phyloP scores from a whole-genome alignment of 2,329 filamentous ascomycete genomes.

The Fusarium virguliforme region DNA sequence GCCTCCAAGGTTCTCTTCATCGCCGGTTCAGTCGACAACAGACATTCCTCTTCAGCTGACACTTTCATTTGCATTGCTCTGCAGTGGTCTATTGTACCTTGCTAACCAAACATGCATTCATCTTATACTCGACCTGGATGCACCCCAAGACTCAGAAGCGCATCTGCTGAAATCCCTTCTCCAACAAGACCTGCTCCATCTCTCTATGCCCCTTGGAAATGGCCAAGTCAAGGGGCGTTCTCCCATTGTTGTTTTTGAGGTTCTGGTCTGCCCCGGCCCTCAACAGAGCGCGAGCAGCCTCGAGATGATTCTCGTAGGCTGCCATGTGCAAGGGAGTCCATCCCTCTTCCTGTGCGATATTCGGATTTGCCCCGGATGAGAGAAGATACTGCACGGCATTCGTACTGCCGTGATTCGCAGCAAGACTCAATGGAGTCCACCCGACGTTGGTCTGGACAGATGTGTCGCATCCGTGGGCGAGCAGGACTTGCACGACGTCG shows the following conservation, averaged over 20 bases:
- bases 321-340: slow-evolving; percentile 7
- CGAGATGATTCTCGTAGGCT: slow-evolving; percentile 6
- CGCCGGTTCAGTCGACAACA: too few species aligned
- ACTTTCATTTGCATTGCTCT: neutral
- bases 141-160: neutral
- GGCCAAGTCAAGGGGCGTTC: slow-evolving; percentile 8
- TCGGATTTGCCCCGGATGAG: slow-evolving; percentile 5
- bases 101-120: too few species aligned
- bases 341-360: slow-evolving; percentile 10
- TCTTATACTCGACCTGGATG: too few species aligned
- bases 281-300: neutral
- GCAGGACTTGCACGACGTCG: neutral
- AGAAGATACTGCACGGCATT: slow-evolving; percentile 2
- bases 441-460: slow-evolving; percentile 6
- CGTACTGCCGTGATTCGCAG: neutral
- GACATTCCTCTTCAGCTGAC: neutral
- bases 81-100: too few species aligned
- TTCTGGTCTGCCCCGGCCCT: slow-evolving; percentile 1
- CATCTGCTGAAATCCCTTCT: slow-evolving; percentile 6
- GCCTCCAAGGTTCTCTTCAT: neutral
- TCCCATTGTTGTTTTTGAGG: neutral
- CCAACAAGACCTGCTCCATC: slow-evolving; percentile 5
- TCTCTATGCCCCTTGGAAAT: neutral
- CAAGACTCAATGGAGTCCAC: slow-evolving; percentile 8
- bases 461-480: slow-evolving; percentile 2